Evolutionary conservation across 805 yeast species (phyloP).

Genomic region (Isabelozyma pseudorhagii): DNA sequence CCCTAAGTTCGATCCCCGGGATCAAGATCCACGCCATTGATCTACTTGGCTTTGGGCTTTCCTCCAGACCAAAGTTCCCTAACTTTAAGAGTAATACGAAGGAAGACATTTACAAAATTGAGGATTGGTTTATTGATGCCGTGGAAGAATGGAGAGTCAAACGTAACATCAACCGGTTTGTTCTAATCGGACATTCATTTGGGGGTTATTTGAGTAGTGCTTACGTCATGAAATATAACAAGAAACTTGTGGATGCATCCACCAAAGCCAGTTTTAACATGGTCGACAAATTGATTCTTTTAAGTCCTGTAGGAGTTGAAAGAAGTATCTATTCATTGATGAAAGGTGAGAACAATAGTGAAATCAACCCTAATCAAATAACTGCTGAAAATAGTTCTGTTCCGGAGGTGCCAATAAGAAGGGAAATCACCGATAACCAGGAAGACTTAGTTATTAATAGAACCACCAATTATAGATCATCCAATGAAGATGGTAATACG

Average conservation of each 20-base stretch:
- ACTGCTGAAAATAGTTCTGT: constrained; percentile 1
- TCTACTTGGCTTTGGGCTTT: constrained; percentile 68
- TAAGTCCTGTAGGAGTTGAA: constrained; percentile 45
- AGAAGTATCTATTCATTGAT: constrained; percentile 28
- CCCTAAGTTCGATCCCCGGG: constrained; percentile 47
- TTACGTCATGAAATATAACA: constrained; percentile 40
- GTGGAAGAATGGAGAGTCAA: constrained; percentile 41
- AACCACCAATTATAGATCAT: not conserved
- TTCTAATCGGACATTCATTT: constrained; percentile 42
- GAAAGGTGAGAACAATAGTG: constrained; percentile 13
- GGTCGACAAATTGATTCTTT: constrained; percentile 35
- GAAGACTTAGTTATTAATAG: constrained; percentile 19
- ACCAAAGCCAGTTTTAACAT: constrained; percentile 17
- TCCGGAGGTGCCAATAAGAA: constrained; percentile 9
- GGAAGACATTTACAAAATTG: constrained; percentile 33
- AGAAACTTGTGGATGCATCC: constrained; percentile 11
- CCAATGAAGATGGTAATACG: constrained; percentile 5
- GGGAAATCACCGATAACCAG: constrained; percentile 20
- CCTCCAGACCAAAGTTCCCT: constrained; percentile 53
- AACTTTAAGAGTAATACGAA: constrained; percentile 23
- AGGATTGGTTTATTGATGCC: constrained; percentile 44
- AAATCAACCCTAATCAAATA: not conserved
- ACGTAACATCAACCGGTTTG: constrained; percentile 30
- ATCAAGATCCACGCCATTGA: constrained; percentile 65
- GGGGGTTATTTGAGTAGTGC: constrained; percentile 45